These are phyloP conservation scores for Pseudonectria buxi DNA, from an alignment of 2,329 filamentous ascomycete genomes.

Conservation along the genomic window DNA sequence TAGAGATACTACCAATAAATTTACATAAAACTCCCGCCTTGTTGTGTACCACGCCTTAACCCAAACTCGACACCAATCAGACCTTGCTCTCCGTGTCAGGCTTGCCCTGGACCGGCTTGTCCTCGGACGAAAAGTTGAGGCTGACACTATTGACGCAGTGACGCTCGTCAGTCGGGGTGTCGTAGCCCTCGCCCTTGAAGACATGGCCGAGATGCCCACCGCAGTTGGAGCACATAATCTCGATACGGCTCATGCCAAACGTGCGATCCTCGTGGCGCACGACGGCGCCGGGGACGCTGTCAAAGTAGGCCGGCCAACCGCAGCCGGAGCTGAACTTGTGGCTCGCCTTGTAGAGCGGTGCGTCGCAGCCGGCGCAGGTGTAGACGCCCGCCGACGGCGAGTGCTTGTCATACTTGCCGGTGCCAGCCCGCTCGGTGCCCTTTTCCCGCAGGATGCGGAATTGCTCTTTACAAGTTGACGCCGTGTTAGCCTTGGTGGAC, in stretches of 20 bases:
- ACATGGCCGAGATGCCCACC: slow-evolving; percentile 93
- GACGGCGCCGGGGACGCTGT: slow-evolving; percentile 87
- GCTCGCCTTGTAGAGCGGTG: slow-evolving; percentile 83
- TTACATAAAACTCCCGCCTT: background rate
- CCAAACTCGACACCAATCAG: slow-evolving; percentile 8
- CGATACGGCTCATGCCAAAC: slow-evolving; percentile 77
- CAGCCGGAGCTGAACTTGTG: slow-evolving; percentile 97
- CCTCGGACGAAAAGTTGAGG: slow-evolving; percentile 69
- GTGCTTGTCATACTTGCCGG: slow-evolving; percentile 85
- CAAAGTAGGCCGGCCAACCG: slow-evolving; percentile 97
- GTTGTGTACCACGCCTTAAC: background rate
- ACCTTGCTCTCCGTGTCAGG: slow-evolving; percentile 31
- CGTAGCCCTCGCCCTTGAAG: slow-evolving; percentile 81
- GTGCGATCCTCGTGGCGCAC: slow-evolving; percentile 69
- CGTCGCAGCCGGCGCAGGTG: slow-evolving; percentile 75
- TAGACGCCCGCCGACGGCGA: slow-evolving; percentile 71
- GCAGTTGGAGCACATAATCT: slow-evolving; percentile 93
- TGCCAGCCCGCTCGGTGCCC: slow-evolving; percentile 76
- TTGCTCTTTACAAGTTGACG: slow-evolving; percentile 58
- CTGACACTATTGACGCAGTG: slow-evolving; percentile 96
- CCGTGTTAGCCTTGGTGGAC: slow-evolving; percentile 5
- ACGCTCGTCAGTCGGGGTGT: slow-evolving; percentile 85
- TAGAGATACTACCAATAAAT: no score
- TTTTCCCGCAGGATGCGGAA: slow-evolving; percentile 90
- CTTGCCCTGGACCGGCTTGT: slow-evolving; percentile 38